Conservation (phyloP, 129 eudicot genomes). For the Centella asiatica region DNA sequence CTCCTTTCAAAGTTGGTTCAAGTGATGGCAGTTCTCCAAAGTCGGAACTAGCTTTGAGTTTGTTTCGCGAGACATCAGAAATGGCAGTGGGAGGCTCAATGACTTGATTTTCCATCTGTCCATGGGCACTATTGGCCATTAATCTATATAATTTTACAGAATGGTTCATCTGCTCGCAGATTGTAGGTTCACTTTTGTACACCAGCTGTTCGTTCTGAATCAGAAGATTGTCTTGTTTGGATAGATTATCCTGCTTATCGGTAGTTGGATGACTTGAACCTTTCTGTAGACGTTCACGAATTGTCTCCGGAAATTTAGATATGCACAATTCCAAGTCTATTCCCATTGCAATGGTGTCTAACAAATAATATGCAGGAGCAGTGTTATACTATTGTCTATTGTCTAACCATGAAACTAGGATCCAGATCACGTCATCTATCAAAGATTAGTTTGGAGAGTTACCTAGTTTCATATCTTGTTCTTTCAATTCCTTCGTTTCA, state of each 20-base stretch:
- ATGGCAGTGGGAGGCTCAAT: background rate
- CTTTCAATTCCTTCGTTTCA: conserved; percentile 3
- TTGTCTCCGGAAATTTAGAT: background rate
- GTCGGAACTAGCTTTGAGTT: background rate
- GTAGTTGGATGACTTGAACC: background rate
- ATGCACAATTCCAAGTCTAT: conserved; percentile 8
- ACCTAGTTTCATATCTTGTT: conserved; percentile 13
- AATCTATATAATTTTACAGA: background rate
- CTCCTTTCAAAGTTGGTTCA: conserved; percentile 6
- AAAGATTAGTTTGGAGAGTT: background rate
- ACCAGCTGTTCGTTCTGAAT: background rate
- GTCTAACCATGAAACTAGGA: background rate
- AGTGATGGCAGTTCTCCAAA: conserved; percentile 5
- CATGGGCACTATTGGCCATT: conserved; percentile 1
- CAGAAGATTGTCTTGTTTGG: background rate
- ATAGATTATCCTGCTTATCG: background rate
- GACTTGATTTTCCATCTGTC: background rate
- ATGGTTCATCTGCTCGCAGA: background rate
- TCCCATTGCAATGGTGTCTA: background rate
- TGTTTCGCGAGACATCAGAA: background rate
- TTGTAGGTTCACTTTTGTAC: conserved; percentile 4
- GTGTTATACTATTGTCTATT: background rate
- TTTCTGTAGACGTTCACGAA: background rate
- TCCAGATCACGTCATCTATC: background rate
- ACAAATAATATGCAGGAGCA: background rate